Conservation (phyloP, 1,284 basidiomycete genomes). For the Cystobasidium sp. region DNA sequence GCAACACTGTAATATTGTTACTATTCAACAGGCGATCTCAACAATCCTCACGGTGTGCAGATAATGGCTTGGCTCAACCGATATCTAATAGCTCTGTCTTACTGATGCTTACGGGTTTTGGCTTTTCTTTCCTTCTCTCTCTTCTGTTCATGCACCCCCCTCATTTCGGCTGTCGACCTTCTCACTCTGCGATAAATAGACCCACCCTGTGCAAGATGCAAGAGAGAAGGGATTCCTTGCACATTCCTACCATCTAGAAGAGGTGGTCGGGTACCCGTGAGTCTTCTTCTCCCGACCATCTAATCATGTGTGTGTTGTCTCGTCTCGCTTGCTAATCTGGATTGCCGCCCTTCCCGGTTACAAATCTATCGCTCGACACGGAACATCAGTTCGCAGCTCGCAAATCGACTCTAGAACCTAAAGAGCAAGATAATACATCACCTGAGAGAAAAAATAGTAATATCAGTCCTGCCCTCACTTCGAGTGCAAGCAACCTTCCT, state of each 20-base stretch:
- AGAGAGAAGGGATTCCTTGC: constrained; percentile 59
- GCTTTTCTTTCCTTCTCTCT: not conserved
- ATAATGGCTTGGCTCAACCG: too few relatives aligned
- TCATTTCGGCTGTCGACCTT: constrained; percentile 52
- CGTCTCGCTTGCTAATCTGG: not conserved
- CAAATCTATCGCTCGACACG: not conserved
- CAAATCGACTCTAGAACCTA: constrained; percentile 1
- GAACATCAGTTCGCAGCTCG: constrained; percentile 8
- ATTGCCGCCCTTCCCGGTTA: not conserved
- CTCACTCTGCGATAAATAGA: constrained; percentile 42
- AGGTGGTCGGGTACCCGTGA: constrained; percentile 52
- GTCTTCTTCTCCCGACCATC: not conserved
- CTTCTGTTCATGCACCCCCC: not conserved
- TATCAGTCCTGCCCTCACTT: not conserved
- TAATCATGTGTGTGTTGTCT: not conserved
- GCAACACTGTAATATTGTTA: too few relatives aligned
- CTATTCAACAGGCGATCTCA: constrained; percentile 34
- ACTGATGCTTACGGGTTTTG: too few relatives aligned
- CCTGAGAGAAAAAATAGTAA: not conserved
- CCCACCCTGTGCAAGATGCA: constrained; percentile 59
- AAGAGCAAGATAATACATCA: not conserved
- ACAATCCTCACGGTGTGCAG: constrained; percentile 30
- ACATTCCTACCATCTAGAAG: constrained; percentile 57
- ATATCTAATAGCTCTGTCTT: too few relatives aligned
- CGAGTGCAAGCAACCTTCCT: not conserved